Evolutionary conservation across 495 filamentous ascomycete species (phyloP).

Genomic region (Neurospora sp.): DNA sequence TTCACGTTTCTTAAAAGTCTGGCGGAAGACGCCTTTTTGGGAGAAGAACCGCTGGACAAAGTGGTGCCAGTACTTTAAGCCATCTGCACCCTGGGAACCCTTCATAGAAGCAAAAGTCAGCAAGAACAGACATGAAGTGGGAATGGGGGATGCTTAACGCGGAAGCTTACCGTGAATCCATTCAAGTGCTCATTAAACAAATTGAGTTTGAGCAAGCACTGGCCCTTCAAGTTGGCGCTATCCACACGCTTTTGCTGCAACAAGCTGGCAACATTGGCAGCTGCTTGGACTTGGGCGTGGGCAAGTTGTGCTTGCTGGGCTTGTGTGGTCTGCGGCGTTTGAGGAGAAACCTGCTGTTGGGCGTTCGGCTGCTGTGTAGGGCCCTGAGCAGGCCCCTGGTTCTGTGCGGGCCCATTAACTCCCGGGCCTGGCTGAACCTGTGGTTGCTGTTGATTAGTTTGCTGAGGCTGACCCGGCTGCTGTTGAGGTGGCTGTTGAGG

Average conservation of each 20-base stretch:
- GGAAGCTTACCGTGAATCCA: conserved; percentile 46
- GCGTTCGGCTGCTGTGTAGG: conserved; percentile 29
- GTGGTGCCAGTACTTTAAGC: conserved; percentile 57
- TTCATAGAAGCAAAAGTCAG: conserved; percentile 20
- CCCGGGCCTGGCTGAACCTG: conserved; percentile 26
- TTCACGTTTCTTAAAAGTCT: conserved; percentile 40
- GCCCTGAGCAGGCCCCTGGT: conserved; percentile 16
- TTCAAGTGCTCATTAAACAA: conserved; percentile 63
- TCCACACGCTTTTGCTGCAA: conserved; percentile 36
- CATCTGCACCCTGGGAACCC: conserved; percentile 46
- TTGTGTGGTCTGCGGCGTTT: conserved; percentile 37
- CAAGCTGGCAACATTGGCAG: conserved; percentile 15
- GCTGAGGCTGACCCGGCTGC: conserved; percentile 25
- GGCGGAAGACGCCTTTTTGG: conserved; percentile 54
- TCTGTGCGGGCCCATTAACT: conserved; percentile 19
- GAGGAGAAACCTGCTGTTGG: conserved; percentile 31
- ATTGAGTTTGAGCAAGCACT: conserved; percentile 52
- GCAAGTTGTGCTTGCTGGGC: conserved; percentile 36
- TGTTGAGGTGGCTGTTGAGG: conserved; percentile 18
- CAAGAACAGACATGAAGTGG: background rate
- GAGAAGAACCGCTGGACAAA: conserved; percentile 75
- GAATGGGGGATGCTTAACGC: background rate
- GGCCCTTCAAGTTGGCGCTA: conserved; percentile 45
- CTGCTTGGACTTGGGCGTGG: conserved; percentile 28
- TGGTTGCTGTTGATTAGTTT: conserved; percentile 40